phyloP scores from a whole-genome alignment of 23 red algal genomes.

The Agarophyton chilense region DNA sequence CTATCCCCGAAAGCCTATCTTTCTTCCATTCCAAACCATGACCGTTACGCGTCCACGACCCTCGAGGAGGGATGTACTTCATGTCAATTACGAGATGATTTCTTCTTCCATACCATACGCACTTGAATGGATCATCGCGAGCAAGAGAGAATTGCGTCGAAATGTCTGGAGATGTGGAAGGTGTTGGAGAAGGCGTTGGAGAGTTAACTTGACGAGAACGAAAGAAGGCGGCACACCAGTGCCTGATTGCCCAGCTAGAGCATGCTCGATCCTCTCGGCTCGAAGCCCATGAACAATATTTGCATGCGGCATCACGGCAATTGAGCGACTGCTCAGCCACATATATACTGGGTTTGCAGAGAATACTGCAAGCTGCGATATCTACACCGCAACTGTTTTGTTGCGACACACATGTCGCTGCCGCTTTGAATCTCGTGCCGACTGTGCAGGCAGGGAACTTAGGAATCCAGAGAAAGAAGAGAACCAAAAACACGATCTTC shows the following conservation, averaged over 20 bases:
- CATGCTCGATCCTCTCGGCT: neutral
- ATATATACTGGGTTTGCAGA: neutral
- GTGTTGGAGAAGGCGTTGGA: neutral
- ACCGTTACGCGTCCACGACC: slow-evolving; percentile 5
- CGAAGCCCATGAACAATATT: slow-evolving; percentile 20
- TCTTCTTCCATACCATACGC: slow-evolving; percentile 8
- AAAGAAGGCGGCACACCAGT: slow-evolving; percentile 6
- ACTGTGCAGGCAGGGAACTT: neutral
- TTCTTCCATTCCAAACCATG: slow-evolving; percentile 39
- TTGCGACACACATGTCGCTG: neutral
- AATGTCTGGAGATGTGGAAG: neutral
- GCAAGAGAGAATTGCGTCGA: neutral
- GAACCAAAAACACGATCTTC: neutral
- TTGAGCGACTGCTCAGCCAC: neutral
- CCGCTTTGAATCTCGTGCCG: slow-evolving; percentile 5
- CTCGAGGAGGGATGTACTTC: neutral
- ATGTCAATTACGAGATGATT: slow-evolving; percentile 19
- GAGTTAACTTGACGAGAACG: neutral
- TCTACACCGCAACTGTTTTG: neutral
- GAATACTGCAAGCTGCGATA: neutral
- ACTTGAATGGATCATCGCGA: neutral
- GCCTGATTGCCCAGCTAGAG: slow-evolving; percentile 18
- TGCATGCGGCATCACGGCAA: slow-evolving; percentile 18
- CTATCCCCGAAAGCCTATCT: neutral
- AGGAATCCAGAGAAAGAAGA: neutral